Evolutionary conservation across 371 early-diverging fungal genomes (phyloP), one percentile per base, ranked within the genome.

Genomic region (Phascolomyces articulosus): DNA sequence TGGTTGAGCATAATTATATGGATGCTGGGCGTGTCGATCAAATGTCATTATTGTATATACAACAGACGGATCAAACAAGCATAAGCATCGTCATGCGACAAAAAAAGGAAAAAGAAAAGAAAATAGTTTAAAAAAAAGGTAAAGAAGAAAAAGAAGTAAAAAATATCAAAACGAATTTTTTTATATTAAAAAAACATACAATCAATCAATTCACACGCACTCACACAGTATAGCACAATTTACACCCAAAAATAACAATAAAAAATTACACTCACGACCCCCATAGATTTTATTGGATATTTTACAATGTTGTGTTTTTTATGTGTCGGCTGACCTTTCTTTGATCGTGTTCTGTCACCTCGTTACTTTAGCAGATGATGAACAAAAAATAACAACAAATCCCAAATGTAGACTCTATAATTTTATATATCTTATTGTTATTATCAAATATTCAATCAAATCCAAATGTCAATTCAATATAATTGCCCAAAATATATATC

Each of bases 31-130:
- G 44, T 44, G 41, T 40, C 40, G 38, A 47, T 59, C 60, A 23
- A 59, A 59, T 40, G 60, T 59, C 55, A 62, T 62, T 34, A 34
- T 34, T 41, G 31, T 26, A 31, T 54, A 38, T 51, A 27, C n/a
- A 24, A 26, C 40, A 61, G 20, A 66, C 34, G 47, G 34, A 53
- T 34, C 21, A 47, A 60, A 4, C 31, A 28, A 47, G 23, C n/a
- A 34, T 44, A 61, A 40, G 61, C 28, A 61, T n/a, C 13, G 58
- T 31, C 18, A 21, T 20, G 38, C 44, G 34, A 34, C 31, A 62
- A 40, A n/a, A n/a, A n/a, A n/a, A n/a, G n/a, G 21, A 9, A 47
- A 26, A 18, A 24, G 23, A 26, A 27, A 15, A 7, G 26, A 18
- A 41, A n/a, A 59, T 10, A 56, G 21, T 11, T 34, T 34, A 59